Conservation (phyloP, 1,284 basidiomycete genomes). For the Anthracocystis setariae region DNA sequence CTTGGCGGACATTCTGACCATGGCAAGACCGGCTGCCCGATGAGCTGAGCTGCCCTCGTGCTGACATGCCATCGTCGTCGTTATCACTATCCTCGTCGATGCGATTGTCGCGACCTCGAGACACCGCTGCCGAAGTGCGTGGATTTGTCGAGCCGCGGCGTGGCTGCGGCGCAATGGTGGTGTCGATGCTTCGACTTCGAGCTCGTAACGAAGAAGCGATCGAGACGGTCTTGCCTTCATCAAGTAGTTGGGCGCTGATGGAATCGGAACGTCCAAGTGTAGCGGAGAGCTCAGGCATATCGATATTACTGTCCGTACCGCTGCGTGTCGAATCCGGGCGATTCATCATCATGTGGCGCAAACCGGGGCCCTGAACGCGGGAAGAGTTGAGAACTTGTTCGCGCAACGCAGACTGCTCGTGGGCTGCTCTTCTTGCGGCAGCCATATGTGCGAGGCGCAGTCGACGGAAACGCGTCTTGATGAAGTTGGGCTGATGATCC, state of each 20-base stretch:
- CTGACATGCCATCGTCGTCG: constrained; percentile 8
- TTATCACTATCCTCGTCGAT: constrained; percentile 18
- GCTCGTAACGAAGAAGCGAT: constrained; percentile 23
- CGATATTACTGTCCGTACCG: constrained; percentile 25
- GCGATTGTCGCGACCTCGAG: constrained; percentile 5
- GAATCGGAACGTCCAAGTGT: constrained; percentile 24
- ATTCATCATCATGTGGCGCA: constrained; percentile 60
- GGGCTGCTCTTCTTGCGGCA: constrained; percentile 55
- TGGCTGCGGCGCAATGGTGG: constrained; percentile 4
- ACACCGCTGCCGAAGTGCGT: constrained; percentile 4
- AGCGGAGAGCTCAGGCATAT: constrained; percentile 34
- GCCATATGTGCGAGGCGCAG: constrained; percentile 58
- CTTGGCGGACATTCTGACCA: constrained; percentile 1
- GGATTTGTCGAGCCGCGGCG: constrained; percentile 21
- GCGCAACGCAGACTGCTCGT: constrained; percentile 55
- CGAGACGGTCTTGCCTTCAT: constrained; percentile 26
- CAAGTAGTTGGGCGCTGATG: constrained; percentile 23
- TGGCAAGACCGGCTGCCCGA: constrained; percentile 13
- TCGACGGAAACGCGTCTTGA: constrained; percentile 55
- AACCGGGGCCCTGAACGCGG: constrained; percentile 40
- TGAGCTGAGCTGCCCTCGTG: constrained; percentile 4
- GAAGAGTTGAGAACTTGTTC: constrained; percentile 57
- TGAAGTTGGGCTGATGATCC: constrained; percentile 56
- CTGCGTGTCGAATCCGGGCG: constrained; percentile 28
- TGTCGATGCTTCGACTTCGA: constrained; percentile 33